phyloP scores from a whole-genome alignment of 2,329 filamentous ascomycete species.

The Lojkania enalia region DNA sequence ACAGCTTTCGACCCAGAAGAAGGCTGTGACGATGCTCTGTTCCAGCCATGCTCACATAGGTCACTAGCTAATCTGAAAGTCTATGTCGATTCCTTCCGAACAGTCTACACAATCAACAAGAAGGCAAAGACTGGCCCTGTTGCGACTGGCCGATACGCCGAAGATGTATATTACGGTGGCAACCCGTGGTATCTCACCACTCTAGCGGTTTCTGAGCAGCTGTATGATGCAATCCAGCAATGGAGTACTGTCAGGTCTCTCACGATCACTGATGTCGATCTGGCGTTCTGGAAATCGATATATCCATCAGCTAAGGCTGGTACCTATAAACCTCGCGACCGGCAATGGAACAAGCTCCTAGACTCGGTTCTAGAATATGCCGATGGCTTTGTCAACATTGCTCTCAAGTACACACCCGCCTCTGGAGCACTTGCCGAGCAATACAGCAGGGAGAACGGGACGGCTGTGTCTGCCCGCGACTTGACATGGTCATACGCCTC shows the following conservation, averaged over 20 bases:
- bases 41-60: slow-evolving; percentile 70
- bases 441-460: slow-evolving; percentile 55
- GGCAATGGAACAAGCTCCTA: slow-evolving; percentile 59
- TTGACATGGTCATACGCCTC: slow-evolving; percentile 74
- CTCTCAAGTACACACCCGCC: slow-evolving; percentile 52
- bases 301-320: slow-evolving; percentile 61
- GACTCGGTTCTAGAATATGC: slow-evolving; percentile 64
- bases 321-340: slow-evolving; percentile 55
- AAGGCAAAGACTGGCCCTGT: slow-evolving; percentile 62
- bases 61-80: slow-evolving; percentile 72
- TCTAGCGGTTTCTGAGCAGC: slow-evolving; percentile 74
- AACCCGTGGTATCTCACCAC: slow-evolving; percentile 80
- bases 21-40: slow-evolving; percentile 68
- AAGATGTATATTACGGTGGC: slow-evolving; percentile 71
- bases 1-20: slow-evolving; percentile 67
- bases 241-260: slow-evolving; percentile 67
- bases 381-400: slow-evolving; percentile 56
- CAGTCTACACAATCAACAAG: slow-evolving; percentile 68
- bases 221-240: slow-evolving; percentile 73
- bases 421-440: slow-evolving; percentile 69
- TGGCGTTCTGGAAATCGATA: slow-evolving; percentile 72
- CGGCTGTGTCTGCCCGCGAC: slow-evolving; percentile 64
- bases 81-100: slow-evolving; percentile 72
- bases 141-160: slow-evolving; percentile 45
- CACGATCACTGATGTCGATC: slow-evolving; percentile 63